Evolutionary conservation across 2,329 filamentous ascomycete genomes (phyloP).

Genomic region (Botrytis elliptica): DNA sequence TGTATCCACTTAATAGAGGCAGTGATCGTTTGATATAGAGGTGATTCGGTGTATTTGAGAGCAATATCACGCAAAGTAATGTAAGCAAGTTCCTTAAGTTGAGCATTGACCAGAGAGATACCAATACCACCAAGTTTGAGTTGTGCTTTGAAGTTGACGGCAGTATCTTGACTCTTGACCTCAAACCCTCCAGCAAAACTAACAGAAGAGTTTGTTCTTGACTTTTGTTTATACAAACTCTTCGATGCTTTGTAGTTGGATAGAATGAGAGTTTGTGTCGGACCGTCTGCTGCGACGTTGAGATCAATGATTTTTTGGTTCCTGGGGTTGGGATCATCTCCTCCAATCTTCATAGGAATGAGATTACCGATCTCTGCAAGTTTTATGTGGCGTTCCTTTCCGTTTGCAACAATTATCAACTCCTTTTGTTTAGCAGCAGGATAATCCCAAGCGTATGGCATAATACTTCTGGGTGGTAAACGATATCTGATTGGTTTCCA

Average conservation of each 20-base stretch:
- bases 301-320: conserved; percentile 90
- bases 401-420: conserved; percentile 75
- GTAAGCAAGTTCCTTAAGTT: conserved; percentile 89
- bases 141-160: conserved; percentile 85
- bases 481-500: conserved; percentile 94
- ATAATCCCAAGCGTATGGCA: conserved; percentile 99
- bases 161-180: conserved; percentile 86
- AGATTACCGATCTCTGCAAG: conserved; percentile 95
- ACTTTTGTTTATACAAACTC: conserved; percentile 76
- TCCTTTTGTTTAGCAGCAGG: conserved; percentile 96
- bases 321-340: conserved; percentile 47
- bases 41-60: conserved; percentile 89
- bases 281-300: conserved; percentile 92
- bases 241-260: conserved; percentile 92
- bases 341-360: conserved; percentile 85
- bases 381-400: conserved; percentile 86
- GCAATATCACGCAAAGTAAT: conserved; percentile 89
- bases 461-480: conserved; percentile 89
- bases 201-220: conserved; percentile 50
- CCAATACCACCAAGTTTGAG: conserved; percentile 87
- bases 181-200: conserved; percentile 73
- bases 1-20: conserved; percentile 97
- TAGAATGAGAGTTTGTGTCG: conserved; percentile 89
- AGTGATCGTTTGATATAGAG: conserved; percentile 86
- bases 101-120: conserved; percentile 88